Conservation (phyloP, 2,329 filamentous ascomycete species). For the Botrytis deweyae region DNA sequence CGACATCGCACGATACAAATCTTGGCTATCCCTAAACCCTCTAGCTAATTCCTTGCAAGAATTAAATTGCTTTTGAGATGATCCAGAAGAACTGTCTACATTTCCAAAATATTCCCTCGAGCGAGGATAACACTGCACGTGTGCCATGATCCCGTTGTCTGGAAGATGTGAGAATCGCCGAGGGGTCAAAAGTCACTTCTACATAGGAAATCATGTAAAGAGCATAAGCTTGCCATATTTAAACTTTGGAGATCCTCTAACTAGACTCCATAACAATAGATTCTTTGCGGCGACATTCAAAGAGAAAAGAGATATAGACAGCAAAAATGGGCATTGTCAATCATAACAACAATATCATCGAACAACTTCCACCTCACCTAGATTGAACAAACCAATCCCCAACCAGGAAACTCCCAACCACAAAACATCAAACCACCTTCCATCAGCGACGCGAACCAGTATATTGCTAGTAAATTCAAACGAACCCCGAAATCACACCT, state of each 20-base stretch:
- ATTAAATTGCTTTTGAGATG: accelerated
- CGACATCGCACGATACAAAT: not conserved
- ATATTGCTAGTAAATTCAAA: not conserved
- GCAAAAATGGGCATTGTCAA: not conserved
- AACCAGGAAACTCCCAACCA: not conserved
- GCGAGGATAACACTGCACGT: too few species aligned
- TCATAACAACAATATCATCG: not conserved
- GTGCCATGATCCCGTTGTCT: not conserved
- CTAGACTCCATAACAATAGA: too few species aligned
- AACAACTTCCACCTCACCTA: not conserved
- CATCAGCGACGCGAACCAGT: not conserved
- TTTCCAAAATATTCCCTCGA: not conserved
- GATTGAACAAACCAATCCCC: too few species aligned
- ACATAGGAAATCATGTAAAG: not conserved
- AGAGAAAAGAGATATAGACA: not conserved
- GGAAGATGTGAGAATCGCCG: too few species aligned
- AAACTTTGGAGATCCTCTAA: too few species aligned
- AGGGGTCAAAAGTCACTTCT: not conserved
- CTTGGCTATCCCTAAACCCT: not conserved
- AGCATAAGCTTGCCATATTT: not conserved
- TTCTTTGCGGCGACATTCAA: too few species aligned
- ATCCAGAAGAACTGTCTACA: not conserved
- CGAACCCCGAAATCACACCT: not conserved
- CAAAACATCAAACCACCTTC: not conserved
- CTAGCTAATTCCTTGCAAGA: not conserved